Percentiles rank a stretch among this genome's conserved stretches.
These are phyloP conservation scores for Mycena sp. DNA, from an alignment of 1,284 basidiomycete species.

Conservation along the genomic window DNA sequence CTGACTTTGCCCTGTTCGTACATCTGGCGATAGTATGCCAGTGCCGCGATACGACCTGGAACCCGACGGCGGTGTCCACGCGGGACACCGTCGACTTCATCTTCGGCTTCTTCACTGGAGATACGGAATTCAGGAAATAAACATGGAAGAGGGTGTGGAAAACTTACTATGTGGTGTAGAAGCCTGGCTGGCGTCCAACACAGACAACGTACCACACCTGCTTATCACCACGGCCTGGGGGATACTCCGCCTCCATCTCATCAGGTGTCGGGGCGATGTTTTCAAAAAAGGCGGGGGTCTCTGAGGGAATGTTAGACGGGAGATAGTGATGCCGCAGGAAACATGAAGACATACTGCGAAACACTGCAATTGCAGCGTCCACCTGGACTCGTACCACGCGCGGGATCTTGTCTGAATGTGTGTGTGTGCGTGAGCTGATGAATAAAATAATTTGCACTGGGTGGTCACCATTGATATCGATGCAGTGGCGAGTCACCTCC, in stretches of 20 bases:
- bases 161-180: slow-evolving; percentile 6
- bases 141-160: neutral
- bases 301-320: neutral
- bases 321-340: neutral
- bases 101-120: neutral
- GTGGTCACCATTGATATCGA: slow-evolving; percentile 1
- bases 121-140: neutral
- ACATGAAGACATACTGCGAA: neutral
- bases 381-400: slow-evolving; percentile 2
- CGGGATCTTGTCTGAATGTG: neutral
- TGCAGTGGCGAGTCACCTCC: slow-evolving; percentile 6
- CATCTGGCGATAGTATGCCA: neutral
- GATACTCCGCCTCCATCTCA: neutral
- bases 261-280: slow-evolving; percentile 1
- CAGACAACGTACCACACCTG: slow-evolving; percentile 13
- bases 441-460: too few relatives aligned
- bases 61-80: neutral
- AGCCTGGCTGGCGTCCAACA: slow-evolving; percentile 26
- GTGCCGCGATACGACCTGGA: neutral
- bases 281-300: neutral
- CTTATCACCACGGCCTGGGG: neutral
- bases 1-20: neutral
- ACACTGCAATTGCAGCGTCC: neutral
- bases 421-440: neutral
- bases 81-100: neutral